Evolutionary conservation across 495 filamentous ascomycete genomes (phyloP), one percentile per base, ranked within the genome.

Genomic region (Thozetella sp.): DNA sequence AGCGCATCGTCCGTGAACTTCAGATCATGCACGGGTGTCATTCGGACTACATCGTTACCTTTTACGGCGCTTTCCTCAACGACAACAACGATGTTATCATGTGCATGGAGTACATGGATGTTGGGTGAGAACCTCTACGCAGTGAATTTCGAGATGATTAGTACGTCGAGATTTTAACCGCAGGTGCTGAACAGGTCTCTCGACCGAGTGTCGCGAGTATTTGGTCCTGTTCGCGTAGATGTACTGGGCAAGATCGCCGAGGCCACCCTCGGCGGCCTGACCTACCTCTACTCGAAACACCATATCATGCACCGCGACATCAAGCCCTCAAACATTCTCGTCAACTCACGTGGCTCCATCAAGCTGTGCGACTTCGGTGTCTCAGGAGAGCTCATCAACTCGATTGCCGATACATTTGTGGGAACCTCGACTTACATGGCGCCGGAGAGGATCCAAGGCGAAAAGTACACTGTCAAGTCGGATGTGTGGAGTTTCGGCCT

Each of bases 101-200:
- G 90, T 99, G 95, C 72, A 99, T 99, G 95, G 95, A 99, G 72
- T 97, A 99, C 68, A 97, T 97, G 93, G 95, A 99, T 79, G 92
- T 93, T 75, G 96, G 96, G 95, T 99, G 84, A 72, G 87, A 22
- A 51, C n/a, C 6, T 27, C 22, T 24, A 12, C 10, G 11, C 13
- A 23, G n/a, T 46, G n/a, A 19, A 2, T 27, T 10, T 9, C 37
- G 20, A 12, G 22, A 2, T 43, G 55, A 19, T 2, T 46, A 22
- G 19, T 22, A 17, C 13, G 37, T 22, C 22, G 22, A 34, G 24
- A 12, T 53, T 45, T 83, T 86, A 65, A 86, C 64, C 2, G 25
- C 23, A 45, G 26, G 24, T 54, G 40, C 2, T 17, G 13, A 20
- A 59, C 64, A 98, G 95, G 46, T 93, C 95, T n/a, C 84, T 99